Evolutionary conservation across 108 stramenopile genomes (phyloP), one percentile per base, ranked within the genome.

Genomic region (Nitzschia sp.): DNA sequence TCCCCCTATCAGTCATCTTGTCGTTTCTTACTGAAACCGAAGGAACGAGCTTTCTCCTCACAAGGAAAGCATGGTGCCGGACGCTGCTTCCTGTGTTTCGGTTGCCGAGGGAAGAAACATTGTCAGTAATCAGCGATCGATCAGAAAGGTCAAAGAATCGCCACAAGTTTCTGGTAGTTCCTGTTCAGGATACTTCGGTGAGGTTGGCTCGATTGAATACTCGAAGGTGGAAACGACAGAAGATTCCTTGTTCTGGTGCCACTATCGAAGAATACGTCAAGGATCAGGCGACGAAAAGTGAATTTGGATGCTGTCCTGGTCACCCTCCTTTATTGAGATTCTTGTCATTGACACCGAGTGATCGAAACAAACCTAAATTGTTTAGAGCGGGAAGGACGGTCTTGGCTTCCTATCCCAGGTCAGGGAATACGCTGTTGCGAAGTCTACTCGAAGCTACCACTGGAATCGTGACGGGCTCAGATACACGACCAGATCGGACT

Each of bases 401-500:
- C 9, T 64, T 97, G 45, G 87, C 86, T 38, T 91, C 89, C 30
- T 97, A 97, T 74, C 97, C 97, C 24, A 79, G 97, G 31, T 88
- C 86, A 24, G 97, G 97, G 17, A 97, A 97, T 74, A 87, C 97
- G 0, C 59, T 94, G 9, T 62, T 96, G 35, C 79, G 97, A 19
- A 83, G 78, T 30, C 75, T 94, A 47, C 54, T 96, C 49, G 97
- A 97, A 81, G 64, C 77, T 9, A 70, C 67, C 3, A 94, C 93
- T 13, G 87, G 87, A 17, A 67, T 85, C 53, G 83, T 96, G 23
- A 99, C 98, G 5, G 97, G 96, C 28, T 95, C 94, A 8, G 98
- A 99, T 80, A 97, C 95, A 0, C 81, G 95, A 36, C 84, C 89
- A 17, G 88, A 89, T 79, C 85, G 97, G 18, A 86, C 91, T 2